These are phyloP conservation scores for Pochonia chlamydosporia DNA, from an alignment of 2,329 filamentous ascomycete genomes.

Conservation along the genomic window DNA sequence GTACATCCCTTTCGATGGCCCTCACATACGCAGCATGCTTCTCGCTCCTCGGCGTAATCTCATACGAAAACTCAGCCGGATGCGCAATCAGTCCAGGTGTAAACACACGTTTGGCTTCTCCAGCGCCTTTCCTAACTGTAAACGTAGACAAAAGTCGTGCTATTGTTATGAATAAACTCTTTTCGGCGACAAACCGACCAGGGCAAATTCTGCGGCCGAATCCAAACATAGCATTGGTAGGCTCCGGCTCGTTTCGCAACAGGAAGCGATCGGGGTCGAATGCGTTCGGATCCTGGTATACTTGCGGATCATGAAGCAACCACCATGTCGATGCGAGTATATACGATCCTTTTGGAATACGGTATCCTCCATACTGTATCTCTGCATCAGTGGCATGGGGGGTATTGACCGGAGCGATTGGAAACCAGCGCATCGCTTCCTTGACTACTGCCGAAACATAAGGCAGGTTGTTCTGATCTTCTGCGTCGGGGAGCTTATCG, in stretches of 20 bases:
- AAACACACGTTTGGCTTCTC: constrained; percentile 12
- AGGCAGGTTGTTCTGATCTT: constrained; percentile 36
- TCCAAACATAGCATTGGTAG: constrained; percentile 22
- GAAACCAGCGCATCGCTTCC: constrained; percentile 25
- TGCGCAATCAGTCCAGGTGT: constrained; percentile 3
- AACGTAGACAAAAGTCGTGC: constrained; percentile 41
- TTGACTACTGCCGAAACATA: constrained; percentile 29
- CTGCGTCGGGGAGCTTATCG: constrained; percentile 33
- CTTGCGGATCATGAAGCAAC: constrained; percentile 60
- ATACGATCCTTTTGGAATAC: constrained; percentile 20
- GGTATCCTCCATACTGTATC: constrained; percentile 15
- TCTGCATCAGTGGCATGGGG: constrained; percentile 29
- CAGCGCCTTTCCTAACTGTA: constrained; percentile 19
- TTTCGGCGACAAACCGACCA: constrained; percentile 24
- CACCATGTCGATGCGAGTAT: constrained; percentile 20
- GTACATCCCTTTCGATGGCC: constrained; percentile 2
- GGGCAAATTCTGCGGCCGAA: constrained; percentile 31
- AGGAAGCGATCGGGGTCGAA: constrained; percentile 30
- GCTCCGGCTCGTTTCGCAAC: constrained; percentile 20
- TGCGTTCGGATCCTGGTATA: constrained; percentile 42
- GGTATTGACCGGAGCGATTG: constrained; percentile 27
- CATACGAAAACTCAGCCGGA: neutral
- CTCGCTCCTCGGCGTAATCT: constrained; percentile 5
- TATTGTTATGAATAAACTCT: constrained; percentile 24
- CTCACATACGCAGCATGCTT: constrained; percentile 1